These are phyloP conservation scores for Penicillium samsonianum DNA, from an alignment of 495 filamentous ascomycete genomes.

Conservation along the genomic window DNA sequence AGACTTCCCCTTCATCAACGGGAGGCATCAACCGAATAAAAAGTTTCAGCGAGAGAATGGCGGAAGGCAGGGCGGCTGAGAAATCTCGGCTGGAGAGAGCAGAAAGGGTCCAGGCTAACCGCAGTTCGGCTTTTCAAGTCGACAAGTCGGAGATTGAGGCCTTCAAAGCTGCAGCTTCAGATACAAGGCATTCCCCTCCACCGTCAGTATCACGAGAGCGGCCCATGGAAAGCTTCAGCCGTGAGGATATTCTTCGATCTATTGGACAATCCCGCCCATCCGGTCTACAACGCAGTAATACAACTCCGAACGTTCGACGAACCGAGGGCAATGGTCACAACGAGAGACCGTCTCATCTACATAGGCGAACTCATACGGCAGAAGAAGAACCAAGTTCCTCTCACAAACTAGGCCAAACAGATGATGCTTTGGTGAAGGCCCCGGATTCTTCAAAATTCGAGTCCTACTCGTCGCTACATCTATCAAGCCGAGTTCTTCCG, in stretches of 20 bases:
- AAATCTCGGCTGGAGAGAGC: constrained; percentile 49
- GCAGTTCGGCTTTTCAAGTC: constrained; percentile 74
- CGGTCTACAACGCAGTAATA: constrained; percentile 52
- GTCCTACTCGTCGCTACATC: constrained; percentile 78
- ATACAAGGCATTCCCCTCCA: constrained; percentile 33
- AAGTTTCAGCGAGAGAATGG: constrained; percentile 86
- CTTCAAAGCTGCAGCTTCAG: constrained; percentile 61
- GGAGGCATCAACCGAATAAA: constrained; percentile 50
- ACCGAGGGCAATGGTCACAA: constrained; percentile 16
- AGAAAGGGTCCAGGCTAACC: constrained; percentile 57
- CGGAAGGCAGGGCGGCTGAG: constrained; percentile 58
- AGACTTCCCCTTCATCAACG: constrained; percentile 29
- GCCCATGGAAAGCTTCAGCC: constrained; percentile 53
- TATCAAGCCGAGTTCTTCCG: constrained; percentile 83
- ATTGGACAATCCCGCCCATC: constrained; percentile 31
- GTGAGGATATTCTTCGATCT: constrained; percentile 63
- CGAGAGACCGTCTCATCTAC: constrained; percentile 24
- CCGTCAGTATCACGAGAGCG: constrained; percentile 48
- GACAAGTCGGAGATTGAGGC: constrained; percentile 64
- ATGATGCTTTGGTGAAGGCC: constrained; percentile 20
- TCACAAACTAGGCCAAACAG: constrained; percentile 9
- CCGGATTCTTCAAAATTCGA: constrained; percentile 65
- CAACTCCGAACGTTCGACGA: constrained; percentile 47
- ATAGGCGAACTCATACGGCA: constrained; percentile 31
- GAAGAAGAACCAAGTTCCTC: constrained; percentile 33